Conservation (phyloP, 768 basidiomycete species). For the Lepiota brunneoincarnata region DNA sequence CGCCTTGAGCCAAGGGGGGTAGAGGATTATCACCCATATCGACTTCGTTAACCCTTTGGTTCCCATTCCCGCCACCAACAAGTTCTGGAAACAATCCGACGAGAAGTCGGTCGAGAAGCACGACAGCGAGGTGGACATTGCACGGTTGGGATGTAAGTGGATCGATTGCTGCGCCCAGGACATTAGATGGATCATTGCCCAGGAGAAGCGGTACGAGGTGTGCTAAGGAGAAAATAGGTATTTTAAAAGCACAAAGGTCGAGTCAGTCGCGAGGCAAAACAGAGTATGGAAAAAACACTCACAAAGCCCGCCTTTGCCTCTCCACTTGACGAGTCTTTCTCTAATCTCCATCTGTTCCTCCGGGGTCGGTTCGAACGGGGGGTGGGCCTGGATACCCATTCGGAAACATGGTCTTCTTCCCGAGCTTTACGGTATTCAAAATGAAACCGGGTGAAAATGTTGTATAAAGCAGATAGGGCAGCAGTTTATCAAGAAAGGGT, state of each 20-base stretch:
- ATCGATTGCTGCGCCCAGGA: slow-evolving; percentile 55
- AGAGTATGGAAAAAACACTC: slow-evolving; percentile 12
- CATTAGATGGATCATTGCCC: slow-evolving; percentile 47
- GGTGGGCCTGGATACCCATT: slow-evolving; percentile 81
- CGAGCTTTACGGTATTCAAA: slow-evolving; percentile 47
- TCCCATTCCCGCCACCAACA: slow-evolving; percentile 17
- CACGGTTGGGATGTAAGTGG: slow-evolving; percentile 62
- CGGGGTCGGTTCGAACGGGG: slow-evolving; percentile 67
- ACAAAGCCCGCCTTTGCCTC: slow-evolving; percentile 35
- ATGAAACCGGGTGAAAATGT: slow-evolving; percentile 51
- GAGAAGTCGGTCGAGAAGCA: slow-evolving; percentile 74
- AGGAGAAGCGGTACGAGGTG: slow-evolving; percentile 50
- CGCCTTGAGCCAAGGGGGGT: too few species aligned
- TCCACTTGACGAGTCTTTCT: slow-evolving; percentile 37
- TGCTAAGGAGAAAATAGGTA: slow-evolving; percentile 22
- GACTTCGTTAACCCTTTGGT: neutral
- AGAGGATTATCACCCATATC: neutral
- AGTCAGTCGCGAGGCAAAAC: neutral
- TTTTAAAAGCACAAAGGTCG: neutral
- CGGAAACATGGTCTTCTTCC: slow-evolving; percentile 80
- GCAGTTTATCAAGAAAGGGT: slow-evolving; percentile 65
- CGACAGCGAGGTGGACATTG: slow-evolving; percentile 74
- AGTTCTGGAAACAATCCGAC: slow-evolving; percentile 79
- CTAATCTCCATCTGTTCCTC: slow-evolving; percentile 72
- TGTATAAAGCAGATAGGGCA: slow-evolving; percentile 64